These are phyloP conservation scores for Cucumis cinereus DNA, from an alignment of 306 rosid genomes.

Conservation along the genomic window DNA sequence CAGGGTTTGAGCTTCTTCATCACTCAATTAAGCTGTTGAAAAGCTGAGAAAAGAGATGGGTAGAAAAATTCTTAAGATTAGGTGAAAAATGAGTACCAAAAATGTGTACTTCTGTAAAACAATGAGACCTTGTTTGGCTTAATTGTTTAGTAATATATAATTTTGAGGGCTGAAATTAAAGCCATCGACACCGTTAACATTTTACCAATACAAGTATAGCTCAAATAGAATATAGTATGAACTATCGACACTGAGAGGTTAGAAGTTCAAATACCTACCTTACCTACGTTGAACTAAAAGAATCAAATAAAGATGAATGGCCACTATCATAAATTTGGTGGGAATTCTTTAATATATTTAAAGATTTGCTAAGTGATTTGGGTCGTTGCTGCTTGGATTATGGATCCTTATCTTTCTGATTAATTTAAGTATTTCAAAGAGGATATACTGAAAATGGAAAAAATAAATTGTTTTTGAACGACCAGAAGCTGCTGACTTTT, in stretches of 20 bases:
- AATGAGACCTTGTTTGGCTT: background rate
- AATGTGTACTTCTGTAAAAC: background rate
- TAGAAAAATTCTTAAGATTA: background rate
- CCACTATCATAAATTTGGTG: background rate
- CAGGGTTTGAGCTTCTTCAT: conserved; percentile 16
- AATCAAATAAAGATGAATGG: background rate
- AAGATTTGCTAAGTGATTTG: background rate
- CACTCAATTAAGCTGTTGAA: conserved; percentile 21
- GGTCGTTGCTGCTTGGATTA: background rate
- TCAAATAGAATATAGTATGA: no score
- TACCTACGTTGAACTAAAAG: no score
- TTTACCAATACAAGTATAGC: no score
- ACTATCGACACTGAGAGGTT: no score
- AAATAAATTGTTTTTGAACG: background rate
- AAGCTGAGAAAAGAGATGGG: conserved; percentile 6
- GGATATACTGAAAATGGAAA: background rate
- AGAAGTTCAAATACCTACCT: no score
- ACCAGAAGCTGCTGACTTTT: background rate
- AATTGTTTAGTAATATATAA: background rate
- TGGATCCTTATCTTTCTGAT: background rate
- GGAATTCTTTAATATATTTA: background rate
- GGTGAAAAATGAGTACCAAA: background rate
- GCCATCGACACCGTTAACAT: background rate
- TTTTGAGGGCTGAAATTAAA: background rate
- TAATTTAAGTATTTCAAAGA: background rate